Percentiles rank a stretch among this genome's conserved stretches.
These are phyloP conservation scores for Colletotrichum endophyticum DNA, from an alignment of 2,329 filamentous ascomycete genomes.

Conservation along the genomic window DNA sequence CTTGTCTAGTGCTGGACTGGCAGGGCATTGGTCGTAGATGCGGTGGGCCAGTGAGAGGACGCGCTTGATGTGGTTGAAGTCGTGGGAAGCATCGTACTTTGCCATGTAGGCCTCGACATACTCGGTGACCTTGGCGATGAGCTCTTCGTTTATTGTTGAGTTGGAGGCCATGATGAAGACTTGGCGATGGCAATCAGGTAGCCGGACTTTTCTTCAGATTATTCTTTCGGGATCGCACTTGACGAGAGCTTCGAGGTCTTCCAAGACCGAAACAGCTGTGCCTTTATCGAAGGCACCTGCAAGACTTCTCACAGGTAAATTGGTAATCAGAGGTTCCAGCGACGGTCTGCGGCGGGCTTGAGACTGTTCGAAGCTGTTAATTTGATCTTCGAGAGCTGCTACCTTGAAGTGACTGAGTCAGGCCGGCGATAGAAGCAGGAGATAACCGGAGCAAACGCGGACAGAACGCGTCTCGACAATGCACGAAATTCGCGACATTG, in stretches of 20 bases:
- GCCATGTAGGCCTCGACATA: conserved; percentile 77
- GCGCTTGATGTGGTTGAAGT: conserved; percentile 83
- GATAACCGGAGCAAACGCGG: not conserved
- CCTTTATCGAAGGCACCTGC: not conserved
- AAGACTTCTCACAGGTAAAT: not conserved
- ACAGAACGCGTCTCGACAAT: not conserved
- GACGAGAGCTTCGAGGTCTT: not conserved
- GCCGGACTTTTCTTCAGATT: not conserved
- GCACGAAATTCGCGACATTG: not conserved
- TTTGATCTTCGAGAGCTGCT: not conserved
- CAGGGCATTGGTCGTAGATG: conserved; percentile 46
- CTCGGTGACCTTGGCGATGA: conserved; percentile 61
- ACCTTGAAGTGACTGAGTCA: conserved; percentile 9
- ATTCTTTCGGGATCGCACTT: not conserved
- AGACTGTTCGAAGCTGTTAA: not conserved
- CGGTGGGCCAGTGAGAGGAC: conserved; percentile 75
- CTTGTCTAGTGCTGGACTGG: conserved; percentile 43
- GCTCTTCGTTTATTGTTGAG: conserved; percentile 34
- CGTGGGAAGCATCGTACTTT: conserved; percentile 84
- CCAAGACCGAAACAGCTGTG: not conserved
- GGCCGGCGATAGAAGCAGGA: not conserved
- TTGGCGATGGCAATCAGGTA: not conserved
- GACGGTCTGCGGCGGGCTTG: not conserved
- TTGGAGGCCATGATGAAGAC: not conserved
- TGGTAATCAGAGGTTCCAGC: not conserved